Conservation (phyloP, 1,284 basidiomycete genomes). For the Puccinia novopanici region DNA sequence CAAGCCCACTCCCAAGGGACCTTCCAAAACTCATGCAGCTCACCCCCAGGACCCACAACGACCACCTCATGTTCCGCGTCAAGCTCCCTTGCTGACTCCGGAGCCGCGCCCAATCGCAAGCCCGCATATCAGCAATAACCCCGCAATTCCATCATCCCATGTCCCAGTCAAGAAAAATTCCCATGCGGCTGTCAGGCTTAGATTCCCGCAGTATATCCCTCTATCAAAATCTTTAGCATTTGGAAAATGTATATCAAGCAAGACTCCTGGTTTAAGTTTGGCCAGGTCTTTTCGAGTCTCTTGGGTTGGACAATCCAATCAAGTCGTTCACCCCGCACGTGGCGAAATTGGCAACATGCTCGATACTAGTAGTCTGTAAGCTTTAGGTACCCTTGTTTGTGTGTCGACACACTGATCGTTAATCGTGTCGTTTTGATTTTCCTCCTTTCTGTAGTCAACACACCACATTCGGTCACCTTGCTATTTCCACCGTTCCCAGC, state of each 20-base stretch:
- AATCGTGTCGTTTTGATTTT: background rate
- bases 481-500: constrained; percentile 20
- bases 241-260: constrained; percentile 68
- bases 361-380: constrained; percentile 31
- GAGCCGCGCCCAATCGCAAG: background rate
- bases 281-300: constrained; percentile 86
- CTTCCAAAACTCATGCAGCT: constrained; percentile 7
- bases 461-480: constrained; percentile 18
- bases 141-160: background rate
- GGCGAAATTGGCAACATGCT: constrained; percentile 46
- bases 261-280: constrained; percentile 80
- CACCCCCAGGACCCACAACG: constrained; percentile 5
- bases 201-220: constrained; percentile 62
- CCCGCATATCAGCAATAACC: constrained; percentile 5
- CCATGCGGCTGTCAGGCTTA: constrained; percentile 3
- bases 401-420: background rate
- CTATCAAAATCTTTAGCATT: constrained; percentile 64
- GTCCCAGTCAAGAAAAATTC: constrained; percentile 6
- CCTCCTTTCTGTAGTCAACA: background rate
- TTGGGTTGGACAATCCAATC: constrained; percentile 77
- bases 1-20: constrained; percentile 9
- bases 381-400: background rate
- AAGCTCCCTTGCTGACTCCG: background rate
- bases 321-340: constrained; percentile 33
- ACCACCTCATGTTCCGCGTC: background rate